A percentile compares a stretch with the other conserved stretches of the same genome.
phyloP scores from a whole-genome alignment of 2,329 filamentous ascomycete species.

The Epichloe glyceriae region DNA sequence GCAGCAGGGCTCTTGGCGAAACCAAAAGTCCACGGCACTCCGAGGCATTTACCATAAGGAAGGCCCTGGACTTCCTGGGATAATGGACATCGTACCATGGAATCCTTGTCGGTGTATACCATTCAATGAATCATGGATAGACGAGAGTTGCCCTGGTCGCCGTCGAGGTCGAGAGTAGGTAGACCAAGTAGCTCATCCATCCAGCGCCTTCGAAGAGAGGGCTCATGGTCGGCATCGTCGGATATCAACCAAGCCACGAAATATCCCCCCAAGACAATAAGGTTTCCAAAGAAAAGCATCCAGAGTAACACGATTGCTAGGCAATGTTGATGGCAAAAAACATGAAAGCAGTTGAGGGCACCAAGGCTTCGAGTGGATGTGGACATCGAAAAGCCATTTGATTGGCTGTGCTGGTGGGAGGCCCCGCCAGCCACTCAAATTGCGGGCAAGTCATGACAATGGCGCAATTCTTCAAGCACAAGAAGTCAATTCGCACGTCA shows the following conservation, averaged over 20 bases:
- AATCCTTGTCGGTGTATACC: not conserved
- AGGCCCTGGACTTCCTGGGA: not conserved
- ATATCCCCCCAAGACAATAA: not conserved
- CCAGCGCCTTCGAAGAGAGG: too few species aligned
- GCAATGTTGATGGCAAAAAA: too few species aligned
- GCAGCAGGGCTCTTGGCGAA: not conserved
- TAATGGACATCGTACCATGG: not conserved
- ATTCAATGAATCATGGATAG: too few species aligned
- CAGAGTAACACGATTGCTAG: not conserved
- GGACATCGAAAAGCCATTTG: not conserved
- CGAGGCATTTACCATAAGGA: not conserved
- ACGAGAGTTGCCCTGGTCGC: too few species aligned
- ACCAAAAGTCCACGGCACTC: not conserved
- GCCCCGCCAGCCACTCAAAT: not conserved
- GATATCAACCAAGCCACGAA: not conserved
- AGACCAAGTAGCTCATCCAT: too few species aligned
- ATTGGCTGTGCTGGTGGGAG: not conserved
- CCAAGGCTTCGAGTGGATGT: not conserved
- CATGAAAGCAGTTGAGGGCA: too few species aligned
- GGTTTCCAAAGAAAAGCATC: not conserved
- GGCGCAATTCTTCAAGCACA: constrained; percentile 2
- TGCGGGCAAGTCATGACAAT: not conserved
- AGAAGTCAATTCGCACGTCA: constrained; percentile 3
- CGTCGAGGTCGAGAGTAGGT: too few species aligned
- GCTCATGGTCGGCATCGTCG: not conserved